A percentile compares a stretch with the other conserved stretches of the same genome.
Conservation (phyloP, 177 flowering plant genomes). For the Vitis hybrid region DNA sequence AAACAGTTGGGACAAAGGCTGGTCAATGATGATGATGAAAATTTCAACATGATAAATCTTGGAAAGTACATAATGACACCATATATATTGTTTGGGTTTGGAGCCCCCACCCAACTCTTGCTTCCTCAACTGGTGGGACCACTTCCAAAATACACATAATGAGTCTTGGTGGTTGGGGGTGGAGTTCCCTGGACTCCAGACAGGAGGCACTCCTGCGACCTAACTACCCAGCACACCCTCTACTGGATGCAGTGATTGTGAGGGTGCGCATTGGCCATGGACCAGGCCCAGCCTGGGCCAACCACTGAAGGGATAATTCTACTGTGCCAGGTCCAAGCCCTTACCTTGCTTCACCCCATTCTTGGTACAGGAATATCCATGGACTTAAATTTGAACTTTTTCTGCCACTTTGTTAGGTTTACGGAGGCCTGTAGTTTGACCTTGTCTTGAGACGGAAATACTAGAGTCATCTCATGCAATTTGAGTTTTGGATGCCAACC, state of each 20-base stretch:
- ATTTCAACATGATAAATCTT: slow-evolving; percentile 1
- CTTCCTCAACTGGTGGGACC: slow-evolving; percentile 11
- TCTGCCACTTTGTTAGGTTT: no score
- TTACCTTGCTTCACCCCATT: background rate
- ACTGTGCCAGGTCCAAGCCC: background rate
- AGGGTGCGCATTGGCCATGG: background rate
- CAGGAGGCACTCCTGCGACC: slow-evolving; percentile 26
- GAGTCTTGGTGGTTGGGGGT: background rate
- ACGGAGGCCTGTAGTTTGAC: no score
- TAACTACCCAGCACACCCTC: slow-evolving; percentile 13
- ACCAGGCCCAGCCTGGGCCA: background rate
- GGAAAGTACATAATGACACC: slow-evolving; percentile 13
- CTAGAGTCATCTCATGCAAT: no score
- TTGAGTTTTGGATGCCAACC: no score
- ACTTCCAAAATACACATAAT: slow-evolving; percentile 7
- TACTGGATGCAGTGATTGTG: background rate
- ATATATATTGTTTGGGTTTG: background rate
- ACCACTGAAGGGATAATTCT: no score
- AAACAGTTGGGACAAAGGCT: slow-evolving; percentile 6
- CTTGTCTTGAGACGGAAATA: no score
- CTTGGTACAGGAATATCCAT: background rate
- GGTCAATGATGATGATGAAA: slow-evolving; percentile 11
- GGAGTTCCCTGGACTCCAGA: slow-evolving; percentile 18
- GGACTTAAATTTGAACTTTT: no score
- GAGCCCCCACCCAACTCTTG: background rate